phyloP scores from a whole-genome alignment of 129 eudicot species.

The Silybum marianum region DNA sequence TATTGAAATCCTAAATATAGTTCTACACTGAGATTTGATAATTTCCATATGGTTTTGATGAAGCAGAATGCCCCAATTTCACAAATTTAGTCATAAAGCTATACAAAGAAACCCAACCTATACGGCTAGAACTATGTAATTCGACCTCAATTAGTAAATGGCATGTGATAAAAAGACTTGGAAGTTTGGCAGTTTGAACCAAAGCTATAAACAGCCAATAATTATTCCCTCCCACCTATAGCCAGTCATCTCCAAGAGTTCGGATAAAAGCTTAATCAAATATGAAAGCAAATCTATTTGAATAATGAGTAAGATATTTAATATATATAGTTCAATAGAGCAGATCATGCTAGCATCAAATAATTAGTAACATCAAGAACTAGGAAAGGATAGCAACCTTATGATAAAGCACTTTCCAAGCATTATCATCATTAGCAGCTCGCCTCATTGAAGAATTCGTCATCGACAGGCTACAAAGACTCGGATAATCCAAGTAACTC shows the following conservation, averaged over 20 bases:
- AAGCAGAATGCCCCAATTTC: not conserved
- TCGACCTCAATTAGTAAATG: too few species aligned
- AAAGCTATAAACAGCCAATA: not conserved
- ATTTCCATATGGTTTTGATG: not conserved
- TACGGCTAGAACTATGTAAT: too few species aligned
- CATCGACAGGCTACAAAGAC: conserved; percentile 77
- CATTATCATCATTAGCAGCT: conserved; percentile 89
- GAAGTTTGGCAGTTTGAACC: too few species aligned
- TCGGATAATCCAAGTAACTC: conserved; percentile 78
- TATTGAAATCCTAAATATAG: not conserved
- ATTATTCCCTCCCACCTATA: too few species aligned
- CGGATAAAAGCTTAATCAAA: not conserved
- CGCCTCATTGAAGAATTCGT: conserved; percentile 70
- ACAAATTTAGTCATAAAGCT: not conserved
- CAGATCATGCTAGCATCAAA: not conserved
- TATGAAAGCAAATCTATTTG: not conserved
- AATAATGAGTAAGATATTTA: not conserved
- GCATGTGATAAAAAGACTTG: too few species aligned
- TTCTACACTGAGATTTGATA: not conserved
- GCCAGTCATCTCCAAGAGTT: not conserved
- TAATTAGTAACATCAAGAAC: not conserved
- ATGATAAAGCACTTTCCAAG: conserved; percentile 77
- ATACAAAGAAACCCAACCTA: not conserved
- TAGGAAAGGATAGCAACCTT: conserved; percentile 45
- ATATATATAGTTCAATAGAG: not conserved